Base-by-base conservation (phyloP, 805 yeast species). In the Wickerhamomyces canadensis region DNA sequence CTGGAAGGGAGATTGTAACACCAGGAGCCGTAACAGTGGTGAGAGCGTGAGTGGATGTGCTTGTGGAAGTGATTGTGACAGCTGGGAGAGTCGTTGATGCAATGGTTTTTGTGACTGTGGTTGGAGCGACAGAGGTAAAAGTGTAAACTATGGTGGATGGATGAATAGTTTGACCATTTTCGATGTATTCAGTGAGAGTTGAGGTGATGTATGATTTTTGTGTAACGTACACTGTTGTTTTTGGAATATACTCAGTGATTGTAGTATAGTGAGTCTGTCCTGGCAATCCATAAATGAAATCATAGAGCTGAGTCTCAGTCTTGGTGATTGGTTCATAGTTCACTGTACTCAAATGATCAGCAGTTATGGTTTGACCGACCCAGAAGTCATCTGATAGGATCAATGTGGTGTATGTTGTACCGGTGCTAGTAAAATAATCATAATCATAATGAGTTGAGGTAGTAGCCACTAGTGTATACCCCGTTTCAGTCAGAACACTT, bases 101-200 rank as follows among this genome's bases (percentile, higher is more conserved):
- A 10, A 39, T 31, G 1, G 15, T n/a, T n/a, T n/a, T 19, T 15
- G 40, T 33, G 7, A 28, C 14, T 7, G 31, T 17, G 2, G 33
- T 34, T 14, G 21, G 22, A 2, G 39, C 14, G 9, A 38, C 23
- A 15, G 27, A 14, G n/a, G 47, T 37, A 36, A 36, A 25, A 1
- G 50, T 43, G 15, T 30, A 31, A 4, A 50, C 45, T 15, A 41
- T 32, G 2, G 54, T 48, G 8, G 51, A 31, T 28, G 54, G 51
- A 27, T 22, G 37, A 5, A 43, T 39, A 10, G 37, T 35, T 1
- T 41, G 36, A 6, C 36, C 40, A 22, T 31, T 37, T n/a, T 37
- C 37, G 28, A 47, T 32, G 23, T 43, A 43, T 14, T 47, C 43
- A 4, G 48, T 47, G 13, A 44, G 24, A 8, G 40, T 41, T 12